Conservation (phyloP, 768 basidiomycete genomes). For the Lactarius akahatsu region DNA sequence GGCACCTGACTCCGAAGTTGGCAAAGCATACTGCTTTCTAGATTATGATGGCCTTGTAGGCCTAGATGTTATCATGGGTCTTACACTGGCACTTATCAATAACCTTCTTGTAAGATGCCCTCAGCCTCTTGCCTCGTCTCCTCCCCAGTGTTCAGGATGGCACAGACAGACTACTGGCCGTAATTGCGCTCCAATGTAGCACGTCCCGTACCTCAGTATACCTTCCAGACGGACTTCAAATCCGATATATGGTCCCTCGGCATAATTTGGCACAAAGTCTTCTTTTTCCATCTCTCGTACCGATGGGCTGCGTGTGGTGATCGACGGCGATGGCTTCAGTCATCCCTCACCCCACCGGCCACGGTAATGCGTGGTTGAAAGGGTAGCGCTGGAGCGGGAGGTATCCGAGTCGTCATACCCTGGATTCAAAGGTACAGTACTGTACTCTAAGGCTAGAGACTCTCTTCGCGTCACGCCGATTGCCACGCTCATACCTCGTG, state of each 20-base stretch:
- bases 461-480: conserved; percentile 67
- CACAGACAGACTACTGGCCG: no score
- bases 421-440: conserved; percentile 67
- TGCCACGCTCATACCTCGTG: conserved; percentile 69
- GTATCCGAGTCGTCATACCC: conserved; percentile 69
- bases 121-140: no score
- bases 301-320: conserved; percentile 64
- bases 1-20: no score
- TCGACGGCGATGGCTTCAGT: conserved; percentile 31
- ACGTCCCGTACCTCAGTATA: conserved; percentile 59
- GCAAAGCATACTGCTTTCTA: no score
- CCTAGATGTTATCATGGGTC: no score
- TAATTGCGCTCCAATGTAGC: no score
- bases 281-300: conserved; percentile 90
- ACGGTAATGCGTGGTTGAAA: conserved; percentile 38
- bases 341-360: no score
- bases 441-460: no score
- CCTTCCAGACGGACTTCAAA: conserved; percentile 77
- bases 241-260: conserved; percentile 97
- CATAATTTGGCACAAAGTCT: conserved; percentile 90
- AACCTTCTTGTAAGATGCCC: no score
- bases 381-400: conserved; percentile 64
- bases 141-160: no score
- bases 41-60: no score
- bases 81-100: no score